Base-by-base conservation (phyloP, 768 basidiomycete genomes). In the Boletus bicolor region DNA sequence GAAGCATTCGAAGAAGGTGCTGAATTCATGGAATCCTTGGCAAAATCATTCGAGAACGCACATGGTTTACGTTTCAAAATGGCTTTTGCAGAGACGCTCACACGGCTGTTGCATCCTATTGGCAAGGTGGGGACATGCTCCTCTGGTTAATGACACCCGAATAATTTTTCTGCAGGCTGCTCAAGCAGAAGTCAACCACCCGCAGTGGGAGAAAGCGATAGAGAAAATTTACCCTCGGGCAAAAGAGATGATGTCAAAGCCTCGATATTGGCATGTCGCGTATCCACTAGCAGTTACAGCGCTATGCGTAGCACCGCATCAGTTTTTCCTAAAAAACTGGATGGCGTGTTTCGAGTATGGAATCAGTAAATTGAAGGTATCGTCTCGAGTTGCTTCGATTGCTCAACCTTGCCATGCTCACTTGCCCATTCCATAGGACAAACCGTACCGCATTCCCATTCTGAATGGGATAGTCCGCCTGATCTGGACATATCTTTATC, bases 151-250 rank as follows among this genome's bases (percentile, higher is more conserved):
- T 17, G 26, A 26, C 36, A 28, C 6, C 15, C 35, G 24, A 57
- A 28, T 35, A 21, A 45, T 41, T 12, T 34, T 53, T 64, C 4
- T 45, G 55, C 48, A 94, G 90, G 95, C 89, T 38, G 95, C 92
- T 0, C 93, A 94, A 73, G 94, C 92, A 7, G 94, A 98, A 73
- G 93, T 95, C 47, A 97, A 97, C 64, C 89, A 95, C 69, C 94
- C 94, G 0, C 80, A 89, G 61, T 98, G 94, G 94, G 91, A 87
- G 6, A 93, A 91, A 68, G 93, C 94, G 0, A 89, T 94, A 32
- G 88, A 93, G 68, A 75, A 80, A 12, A 91, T 95, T 35, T 86
- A 85, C 67, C 87, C 89, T 2, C 91, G 87, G 66, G 89, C 89
- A 2, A 80, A 82, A 57, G 89, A 91, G 52, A 88, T 94, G 86